Evolutionary conservation across 352 stramenopile species (phyloP), one percentile per base, ranked within the genome.

Genomic region (Globisporangium barbulae): DNA sequence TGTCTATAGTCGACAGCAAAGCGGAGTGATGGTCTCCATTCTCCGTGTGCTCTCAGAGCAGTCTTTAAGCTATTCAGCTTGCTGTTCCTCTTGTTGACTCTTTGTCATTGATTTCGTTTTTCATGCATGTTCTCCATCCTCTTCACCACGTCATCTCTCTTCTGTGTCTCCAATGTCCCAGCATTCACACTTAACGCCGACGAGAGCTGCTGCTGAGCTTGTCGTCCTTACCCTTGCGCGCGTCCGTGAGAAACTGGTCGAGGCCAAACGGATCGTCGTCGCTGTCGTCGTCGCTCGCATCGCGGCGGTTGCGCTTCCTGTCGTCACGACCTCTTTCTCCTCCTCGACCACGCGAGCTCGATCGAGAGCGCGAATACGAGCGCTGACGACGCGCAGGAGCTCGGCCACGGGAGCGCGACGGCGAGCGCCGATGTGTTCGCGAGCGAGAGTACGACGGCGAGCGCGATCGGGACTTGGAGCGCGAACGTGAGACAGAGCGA

Each of bases 401-500:
- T 41, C 22, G 52, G 39, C 17, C 45, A 21, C 30, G 52, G 68
- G 73, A 72, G 19, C 37, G 59, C 39, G 78, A 85, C 31, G 66
- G 74, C 31, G 82, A 60, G 2, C 71, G 65, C 9, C 54, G 45
- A 15, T 37, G 49, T 30, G 48, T 33, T 3, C 72, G 72, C 1
- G 83, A 93, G 55, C 83, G 85, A 10, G 81, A 89, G 28, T 73
- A 66, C 12, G 90, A 99, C 35, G 30, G 50, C 33, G 50, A 56
- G 30, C 50, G 50, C 50, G 50, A 56, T 56, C 50, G 37, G 30
- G 49, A 56, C n/a, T 31, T 56, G 5, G 49, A 56, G 17, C 90
- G 83, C 28, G 95, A 99, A 68, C 83, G 97, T 53, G 94, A 97
- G 64, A 90, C 95, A 57, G 97, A 99, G 74, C 91, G 94, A 44